Percentiles rank a stretch among this genome's conserved stretches.
Evolutionary conservation across 2,329 filamentous ascomycete genomes (phyloP).

Genomic region (Aspergillus aculeatus): DNA sequence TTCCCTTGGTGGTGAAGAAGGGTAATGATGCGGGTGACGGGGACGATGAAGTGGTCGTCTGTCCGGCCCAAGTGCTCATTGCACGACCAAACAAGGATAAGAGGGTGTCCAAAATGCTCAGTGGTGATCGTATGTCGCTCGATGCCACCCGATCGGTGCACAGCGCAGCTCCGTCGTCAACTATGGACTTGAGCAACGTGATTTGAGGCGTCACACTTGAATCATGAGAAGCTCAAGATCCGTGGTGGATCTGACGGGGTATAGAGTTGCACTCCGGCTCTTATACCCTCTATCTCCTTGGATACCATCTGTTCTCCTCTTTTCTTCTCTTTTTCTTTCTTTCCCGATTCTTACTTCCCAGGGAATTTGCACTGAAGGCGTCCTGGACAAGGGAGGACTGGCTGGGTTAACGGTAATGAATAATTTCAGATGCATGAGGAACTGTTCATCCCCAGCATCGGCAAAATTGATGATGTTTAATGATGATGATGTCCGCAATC

Average conservation of each 20-base stretch:
- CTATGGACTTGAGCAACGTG: constrained; percentile 46
- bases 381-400: constrained; percentile 1
- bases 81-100: constrained; percentile 53
- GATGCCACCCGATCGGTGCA: constrained; percentile 41
- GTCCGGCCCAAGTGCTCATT: constrained; percentile 88
- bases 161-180: constrained; percentile 44
- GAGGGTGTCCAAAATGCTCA: constrained; percentile 38
- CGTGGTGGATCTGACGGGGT: neutral
- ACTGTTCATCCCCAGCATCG: neutral
- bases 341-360: neutral
- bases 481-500: constrained; percentile 19
- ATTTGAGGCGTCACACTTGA: constrained; percentile 45
- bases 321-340: neutral
- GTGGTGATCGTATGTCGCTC: constrained; percentile 45
- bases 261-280: neutral
- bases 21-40: constrained; percentile 83
- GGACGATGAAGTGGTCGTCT: constrained; percentile 93
- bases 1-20: constrained; percentile 95
- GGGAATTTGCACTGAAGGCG: constrained; percentile 1
- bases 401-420: constrained; percentile 7
- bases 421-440: constrained; percentile 1
- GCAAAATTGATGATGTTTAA: constrained; percentile 14
- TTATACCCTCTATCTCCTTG: neutral
- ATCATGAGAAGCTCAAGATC: constrained; percentile 9
- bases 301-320: neutral